Evolutionary conservation across 768 basidiomycete species (phyloP).

Genomic region (Suillus hirtellus): DNA sequence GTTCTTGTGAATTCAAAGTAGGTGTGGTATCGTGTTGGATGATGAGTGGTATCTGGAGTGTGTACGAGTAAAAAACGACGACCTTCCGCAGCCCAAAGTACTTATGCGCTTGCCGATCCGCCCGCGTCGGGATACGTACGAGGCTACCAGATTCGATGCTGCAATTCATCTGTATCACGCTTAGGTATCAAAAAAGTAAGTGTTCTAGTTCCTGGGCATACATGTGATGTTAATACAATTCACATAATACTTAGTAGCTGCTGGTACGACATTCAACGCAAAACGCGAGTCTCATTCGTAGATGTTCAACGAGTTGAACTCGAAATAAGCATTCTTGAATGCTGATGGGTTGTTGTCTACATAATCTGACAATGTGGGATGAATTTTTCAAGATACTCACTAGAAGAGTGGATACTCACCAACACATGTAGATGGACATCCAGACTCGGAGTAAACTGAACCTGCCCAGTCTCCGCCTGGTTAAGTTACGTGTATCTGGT

Average conservation of each 20-base stretch:
- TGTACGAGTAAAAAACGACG: background rate
- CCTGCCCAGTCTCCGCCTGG: conserved; percentile 34
- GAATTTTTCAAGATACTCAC: background rate
- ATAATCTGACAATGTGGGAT: conserved; percentile 22
- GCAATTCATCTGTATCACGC: background rate
- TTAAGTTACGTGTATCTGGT: background rate
- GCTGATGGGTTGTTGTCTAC: conserved; percentile 37
- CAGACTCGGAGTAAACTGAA: conserved; percentile 21
- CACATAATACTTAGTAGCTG: background rate
- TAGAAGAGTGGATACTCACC: conserved; percentile 18
- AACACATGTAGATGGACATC: conserved; percentile 29
- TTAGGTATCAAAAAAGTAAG: background rate
- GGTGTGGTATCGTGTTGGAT: background rate
- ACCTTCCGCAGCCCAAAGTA: background rate
- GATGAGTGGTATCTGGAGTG: background rate
- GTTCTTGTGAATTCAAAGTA: background rate
- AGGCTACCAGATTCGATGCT: background rate
- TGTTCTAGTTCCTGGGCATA: background rate
- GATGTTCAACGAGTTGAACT: conserved; percentile 38
- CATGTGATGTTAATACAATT: background rate
- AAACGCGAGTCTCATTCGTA: conserved; percentile 27
- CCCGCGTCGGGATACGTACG: background rate
- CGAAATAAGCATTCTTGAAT: conserved; percentile 41
- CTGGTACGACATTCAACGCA: background rate
- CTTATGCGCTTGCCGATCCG: background rate